Conservation (phyloP, 164 flowering plant species). For the Cinnamomum micranthum region DNA sequence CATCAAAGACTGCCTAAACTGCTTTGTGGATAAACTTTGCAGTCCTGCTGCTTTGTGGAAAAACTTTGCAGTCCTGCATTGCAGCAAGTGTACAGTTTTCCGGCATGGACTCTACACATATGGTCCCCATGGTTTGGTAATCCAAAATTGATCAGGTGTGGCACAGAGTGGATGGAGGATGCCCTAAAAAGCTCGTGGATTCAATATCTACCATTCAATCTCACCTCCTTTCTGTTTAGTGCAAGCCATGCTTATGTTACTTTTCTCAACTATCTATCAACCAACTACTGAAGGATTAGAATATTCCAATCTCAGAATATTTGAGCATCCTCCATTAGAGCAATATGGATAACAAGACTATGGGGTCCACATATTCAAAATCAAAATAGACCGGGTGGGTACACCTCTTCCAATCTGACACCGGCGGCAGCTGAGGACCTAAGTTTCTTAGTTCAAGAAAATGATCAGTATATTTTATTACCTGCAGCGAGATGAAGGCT, state of each 20-base stretch:
- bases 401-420: not conserved
- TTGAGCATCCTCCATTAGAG: too few species aligned
- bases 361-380: not conserved
- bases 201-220: not conserved
- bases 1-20: not conserved
- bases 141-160: not conserved
- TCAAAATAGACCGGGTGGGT: not conserved
- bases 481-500: constrained; percentile 45
- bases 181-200: not conserved
- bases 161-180: not conserved
- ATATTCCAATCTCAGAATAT: too few species aligned
- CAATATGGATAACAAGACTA: not conserved
- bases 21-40: not conserved
- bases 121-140: not conserved
- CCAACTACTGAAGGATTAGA: too few species aligned
- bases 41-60: not conserved
- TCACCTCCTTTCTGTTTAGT: not conserved
- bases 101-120: not conserved
- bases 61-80: not conserved
- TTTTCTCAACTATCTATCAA: too few species aligned
- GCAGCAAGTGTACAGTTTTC: not conserved
- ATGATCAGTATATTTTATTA: not conserved
- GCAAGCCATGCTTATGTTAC: too few species aligned
- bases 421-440: not conserved
- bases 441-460: not conserved